Percentiles rank a stretch among this genome's conserved stretches.
These are phyloP conservation scores for Calonectria leucothoes DNA, from an alignment of 2,329 filamentous ascomycete species.

Conservation along the genomic window DNA sequence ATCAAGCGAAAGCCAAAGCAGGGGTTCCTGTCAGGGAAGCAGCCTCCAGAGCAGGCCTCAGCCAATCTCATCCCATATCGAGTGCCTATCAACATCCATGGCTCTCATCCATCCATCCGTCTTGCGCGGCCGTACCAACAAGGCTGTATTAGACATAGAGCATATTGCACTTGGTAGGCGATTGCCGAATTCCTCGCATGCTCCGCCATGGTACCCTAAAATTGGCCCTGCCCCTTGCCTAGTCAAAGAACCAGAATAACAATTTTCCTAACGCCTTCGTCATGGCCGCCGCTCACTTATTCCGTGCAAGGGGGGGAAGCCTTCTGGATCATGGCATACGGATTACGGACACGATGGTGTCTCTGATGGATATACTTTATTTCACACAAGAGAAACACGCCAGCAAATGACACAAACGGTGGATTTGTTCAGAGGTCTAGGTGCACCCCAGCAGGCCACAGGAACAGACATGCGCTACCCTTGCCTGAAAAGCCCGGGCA, in stretches of 20 bases:
- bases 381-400: slow-evolving; percentile 11
- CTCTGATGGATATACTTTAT: slow-evolving; percentile 3
- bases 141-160: slow-evolving; percentile 7
- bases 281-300: not conserved
- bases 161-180: not conserved
- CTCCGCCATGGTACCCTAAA: slow-evolving; percentile 7
- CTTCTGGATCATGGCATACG: not conserved
- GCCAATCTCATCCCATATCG: slow-evolving; percentile 7
- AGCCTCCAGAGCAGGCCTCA: slow-evolving; percentile 12
- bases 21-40: slow-evolving; percentile 28
- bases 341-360: not conserved
- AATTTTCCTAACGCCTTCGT: not conserved
- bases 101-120: slow-evolving; percentile 27
- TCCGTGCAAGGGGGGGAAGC: slow-evolving; percentile 8
- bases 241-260: not conserved
- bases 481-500: slow-evolving; percentile 4
- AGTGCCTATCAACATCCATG: slow-evolving; percentile 9
- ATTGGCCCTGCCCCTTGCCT: not conserved
- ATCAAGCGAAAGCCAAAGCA: slow-evolving; percentile 18
- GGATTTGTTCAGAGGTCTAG: not conserved
- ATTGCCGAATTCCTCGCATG: slow-evolving; percentile 11
- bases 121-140: slow-evolving; percentile 7
- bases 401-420: slow-evolving; percentile 9
- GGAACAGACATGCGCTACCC: not conserved
- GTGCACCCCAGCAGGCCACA: slow-evolving; percentile 10